These are phyloP conservation scores for Selaginella moellendorffii DNA, from an alignment of 75 land plant genomes.

Conservation along the genomic window DNA sequence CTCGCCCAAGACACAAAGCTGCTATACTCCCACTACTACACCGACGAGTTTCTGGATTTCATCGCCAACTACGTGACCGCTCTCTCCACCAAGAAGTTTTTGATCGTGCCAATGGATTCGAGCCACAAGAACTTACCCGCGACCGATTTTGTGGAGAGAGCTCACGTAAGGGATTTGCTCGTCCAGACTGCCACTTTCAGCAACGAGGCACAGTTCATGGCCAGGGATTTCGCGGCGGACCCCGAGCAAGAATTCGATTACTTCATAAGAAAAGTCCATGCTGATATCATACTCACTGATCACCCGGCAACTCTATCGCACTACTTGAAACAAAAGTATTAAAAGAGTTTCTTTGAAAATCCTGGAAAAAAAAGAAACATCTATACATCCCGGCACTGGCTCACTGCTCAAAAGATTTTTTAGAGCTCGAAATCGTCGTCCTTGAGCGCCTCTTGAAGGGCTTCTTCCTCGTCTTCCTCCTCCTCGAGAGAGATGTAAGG, in stretches of 20 bases:
- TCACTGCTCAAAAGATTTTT: background rate
- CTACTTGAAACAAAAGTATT: slow-evolving; percentile 41
- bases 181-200: slow-evolving; percentile 93
- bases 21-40: slow-evolving; percentile 74
- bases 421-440: slow-evolving; percentile 9
- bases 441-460: background rate
- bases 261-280: slow-evolving; percentile 57
- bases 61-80: slow-evolving; percentile 69
- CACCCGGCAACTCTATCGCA: slow-evolving; percentile 61
- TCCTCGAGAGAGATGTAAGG: background rate
- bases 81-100: slow-evolving; percentile 91
- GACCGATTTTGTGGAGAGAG: slow-evolving; percentile 70
- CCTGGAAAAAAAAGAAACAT: no score
- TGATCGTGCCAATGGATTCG: slow-evolving; percentile 41
- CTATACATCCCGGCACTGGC: no score
- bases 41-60: slow-evolving; percentile 52
- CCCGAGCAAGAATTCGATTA: slow-evolving; percentile 72
- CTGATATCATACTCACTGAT: slow-evolving; percentile 91
- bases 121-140: slow-evolving; percentile 46
- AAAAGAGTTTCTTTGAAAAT: no score
- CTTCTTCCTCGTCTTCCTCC: slow-evolving; percentile 23
- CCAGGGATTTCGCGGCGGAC: slow-evolving; percentile 68
- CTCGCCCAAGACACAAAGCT: slow-evolving; percentile 86
- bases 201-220: no score
- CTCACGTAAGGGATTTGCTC: slow-evolving; percentile 44